These are phyloP conservation scores for Pseudogymnoascus sp. DNA, from an alignment of 2,329 filamentous ascomycete genomes.

Conservation along the genomic window DNA sequence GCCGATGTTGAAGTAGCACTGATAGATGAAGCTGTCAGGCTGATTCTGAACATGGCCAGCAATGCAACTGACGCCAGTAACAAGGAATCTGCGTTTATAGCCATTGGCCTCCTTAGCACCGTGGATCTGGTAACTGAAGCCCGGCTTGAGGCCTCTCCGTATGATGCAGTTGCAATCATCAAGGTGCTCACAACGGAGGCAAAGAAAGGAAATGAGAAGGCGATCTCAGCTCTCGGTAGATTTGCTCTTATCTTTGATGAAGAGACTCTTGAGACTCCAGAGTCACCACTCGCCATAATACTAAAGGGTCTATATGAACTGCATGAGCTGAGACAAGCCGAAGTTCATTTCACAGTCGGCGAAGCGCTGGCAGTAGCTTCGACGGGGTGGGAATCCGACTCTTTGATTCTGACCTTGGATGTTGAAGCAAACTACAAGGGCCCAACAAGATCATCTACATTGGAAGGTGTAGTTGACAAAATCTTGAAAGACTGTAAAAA, in stretches of 20 bases:
- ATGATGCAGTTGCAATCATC: slow-evolving; percentile 37
- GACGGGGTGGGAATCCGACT: slow-evolving; percentile 76
- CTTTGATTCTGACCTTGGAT: slow-evolving; percentile 68
- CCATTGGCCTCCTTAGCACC: slow-evolving; percentile 56
- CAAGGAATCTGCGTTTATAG: slow-evolving; percentile 49
- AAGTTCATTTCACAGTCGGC: slow-evolving; percentile 85
- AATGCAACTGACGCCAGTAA: slow-evolving; percentile 48
- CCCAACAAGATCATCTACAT: slow-evolving; percentile 35
- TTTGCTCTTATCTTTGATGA: slow-evolving; percentile 59
- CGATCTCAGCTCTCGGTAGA: slow-evolving; percentile 74
- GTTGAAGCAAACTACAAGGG: slow-evolving; percentile 51
- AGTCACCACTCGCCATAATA: slow-evolving; percentile 45
- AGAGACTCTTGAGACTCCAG: slow-evolving; percentile 30
- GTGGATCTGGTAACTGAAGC: slow-evolving; percentile 42
- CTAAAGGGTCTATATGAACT: slow-evolving; percentile 65
- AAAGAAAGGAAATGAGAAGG: slow-evolving; percentile 74
- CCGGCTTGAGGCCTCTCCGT: slow-evolving; percentile 19
- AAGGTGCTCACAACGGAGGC: slow-evolving; percentile 60
- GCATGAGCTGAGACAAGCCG: slow-evolving; percentile 77
- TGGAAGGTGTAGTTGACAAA: slow-evolving; percentile 50
- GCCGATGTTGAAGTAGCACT: slow-evolving; percentile 31
- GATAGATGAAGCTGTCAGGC: slow-evolving; percentile 36
- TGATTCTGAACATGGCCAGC: slow-evolving; percentile 45
- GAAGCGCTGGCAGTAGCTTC: slow-evolving; percentile 77
- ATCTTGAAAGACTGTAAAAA: slow-evolving; percentile 71